Base-by-base conservation (phyloP, 2,329 filamentous ascomycete species). In the Penicillium sp. region DNA sequence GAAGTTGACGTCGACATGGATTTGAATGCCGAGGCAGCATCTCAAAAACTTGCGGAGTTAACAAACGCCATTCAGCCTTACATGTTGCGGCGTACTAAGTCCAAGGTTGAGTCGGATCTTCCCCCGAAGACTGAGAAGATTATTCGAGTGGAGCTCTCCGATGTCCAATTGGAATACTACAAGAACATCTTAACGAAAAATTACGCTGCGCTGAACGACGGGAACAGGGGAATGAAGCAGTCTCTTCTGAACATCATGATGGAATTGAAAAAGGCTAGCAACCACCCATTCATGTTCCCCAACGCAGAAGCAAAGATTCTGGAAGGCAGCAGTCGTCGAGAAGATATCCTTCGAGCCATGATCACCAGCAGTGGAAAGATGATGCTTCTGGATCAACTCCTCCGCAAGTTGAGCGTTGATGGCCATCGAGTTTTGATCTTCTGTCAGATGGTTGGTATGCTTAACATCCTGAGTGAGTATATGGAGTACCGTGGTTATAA, bases 381-480 rank as follows among this genome's bases (percentile, higher is more conserved):
- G 94, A 97, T 97, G 92, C 82, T 99, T 49, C 85, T 99, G 8
- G 94, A 99, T 68, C 91, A 93, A 72, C 86, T 99, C n/a, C 83
- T 99, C 12, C 89, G 89, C 6, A 99, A 99, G 77, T 79, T 99
- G 64, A 96, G 89, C 74, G 90, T 89, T 66, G 94, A 99, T 70
- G 91, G 91, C 48, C 94, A 99, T 75, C 90, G 94, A 54, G 95
- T 99, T 13, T 80, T 99, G 62, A 97, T 99, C 64, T 99, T 99
- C 81, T 97, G 93, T 73, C 94, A 99, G 73, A 99, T 99, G 94
- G 95, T 99, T 37, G 95, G 91, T 72, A 97, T 99, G 90, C 84
- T 99, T 23, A 93, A 99, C 70, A 94, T 99, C 53, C 82, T 99
- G 1, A 91, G 91, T 46, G 93, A 99, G 69, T 99, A 99, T 72